A percentile compares a stretch with the other conserved stretches of the same genome.
Conservation (phyloP, 345 rosid species). For the Laguncularia racemosa region DNA sequence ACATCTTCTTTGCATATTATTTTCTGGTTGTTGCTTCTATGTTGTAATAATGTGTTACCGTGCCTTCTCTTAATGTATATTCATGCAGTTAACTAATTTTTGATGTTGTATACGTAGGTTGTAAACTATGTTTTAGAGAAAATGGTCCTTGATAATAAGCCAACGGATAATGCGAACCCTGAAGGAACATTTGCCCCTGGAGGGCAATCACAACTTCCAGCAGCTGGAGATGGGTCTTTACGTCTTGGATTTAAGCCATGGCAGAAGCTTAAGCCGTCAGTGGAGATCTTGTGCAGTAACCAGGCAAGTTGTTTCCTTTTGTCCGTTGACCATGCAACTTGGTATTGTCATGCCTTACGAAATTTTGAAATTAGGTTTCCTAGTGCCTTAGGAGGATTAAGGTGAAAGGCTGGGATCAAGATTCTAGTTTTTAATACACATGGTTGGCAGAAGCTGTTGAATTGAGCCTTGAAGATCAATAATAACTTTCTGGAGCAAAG, state of each 20-base stretch:
- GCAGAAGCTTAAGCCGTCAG: constrained; percentile 73
- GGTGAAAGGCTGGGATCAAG: too few species aligned
- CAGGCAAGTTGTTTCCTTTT: constrained; percentile 47
- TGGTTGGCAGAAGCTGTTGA: too few species aligned
- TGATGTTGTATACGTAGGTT: constrained; percentile 47
- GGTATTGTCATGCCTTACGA: background rate
- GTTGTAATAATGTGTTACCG: too few species aligned
- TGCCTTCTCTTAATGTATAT: background rate
- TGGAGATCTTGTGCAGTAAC: constrained; percentile 94
- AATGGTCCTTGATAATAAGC: constrained; percentile 69
- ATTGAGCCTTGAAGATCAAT: too few species aligned
- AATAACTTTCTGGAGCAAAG: too few species aligned
- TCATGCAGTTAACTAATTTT: background rate
- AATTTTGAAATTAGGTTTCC: too few species aligned
- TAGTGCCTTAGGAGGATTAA: too few species aligned
- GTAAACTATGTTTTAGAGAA: constrained; percentile 90
- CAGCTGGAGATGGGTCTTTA: constrained; percentile 57
- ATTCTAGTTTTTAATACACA: too few species aligned
- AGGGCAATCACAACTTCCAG: constrained; percentile 56
- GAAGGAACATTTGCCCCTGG: constrained; percentile 54
- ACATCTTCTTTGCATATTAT: too few species aligned
- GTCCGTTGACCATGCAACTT: background rate
- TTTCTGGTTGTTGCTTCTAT: too few species aligned
- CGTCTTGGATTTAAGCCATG: constrained; percentile 66
- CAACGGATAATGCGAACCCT: constrained; percentile 43